Conservation (phyloP, 163 green algal genomes). For the Prototheca cutis region DNA sequence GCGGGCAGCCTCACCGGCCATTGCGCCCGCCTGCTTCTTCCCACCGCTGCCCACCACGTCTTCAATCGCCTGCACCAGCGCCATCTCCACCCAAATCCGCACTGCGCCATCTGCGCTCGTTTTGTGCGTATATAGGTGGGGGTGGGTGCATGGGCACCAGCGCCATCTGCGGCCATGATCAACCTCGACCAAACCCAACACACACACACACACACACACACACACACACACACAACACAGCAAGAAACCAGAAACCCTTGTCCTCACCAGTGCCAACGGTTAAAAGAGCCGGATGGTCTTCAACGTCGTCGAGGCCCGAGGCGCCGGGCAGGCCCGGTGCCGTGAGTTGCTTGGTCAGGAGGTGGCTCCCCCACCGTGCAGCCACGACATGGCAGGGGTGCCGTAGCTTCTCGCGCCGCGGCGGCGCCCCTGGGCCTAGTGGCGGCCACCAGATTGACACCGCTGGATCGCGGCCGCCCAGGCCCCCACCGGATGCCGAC, state of each 20-base stretch:
- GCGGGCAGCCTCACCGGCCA: too few species aligned
- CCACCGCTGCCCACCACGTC: too few species aligned
- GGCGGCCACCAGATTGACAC: conserved; percentile 8
- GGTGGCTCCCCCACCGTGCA: neutral
- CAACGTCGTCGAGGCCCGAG: neutral
- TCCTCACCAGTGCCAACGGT: conserved; percentile 28
- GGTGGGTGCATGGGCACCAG: too few species aligned
- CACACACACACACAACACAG: too few species aligned
- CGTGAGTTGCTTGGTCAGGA: neutral
- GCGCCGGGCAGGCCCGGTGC: neutral
- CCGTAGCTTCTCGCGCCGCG: conserved; percentile 24
- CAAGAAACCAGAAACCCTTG: too few species aligned
- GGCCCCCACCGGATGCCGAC: neutral
- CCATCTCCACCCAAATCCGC: conserved; percentile 59
- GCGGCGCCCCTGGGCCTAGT: conserved; percentile 12
- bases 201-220: too few species aligned
- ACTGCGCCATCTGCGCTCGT: conserved; percentile 45
- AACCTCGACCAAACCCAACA: too few species aligned
- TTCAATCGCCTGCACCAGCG: conserved; percentile 28
- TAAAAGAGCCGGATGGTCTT: conserved; percentile 38
- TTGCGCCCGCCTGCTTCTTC: too few species aligned
- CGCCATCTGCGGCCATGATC: too few species aligned
- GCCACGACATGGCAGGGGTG: conserved; percentile 12
- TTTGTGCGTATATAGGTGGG: too few species aligned
- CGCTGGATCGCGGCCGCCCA: neutral